phyloP scores from a whole-genome alignment of 2,329 filamentous ascomycete species.

The Ophiosphaerella korrae region DNA sequence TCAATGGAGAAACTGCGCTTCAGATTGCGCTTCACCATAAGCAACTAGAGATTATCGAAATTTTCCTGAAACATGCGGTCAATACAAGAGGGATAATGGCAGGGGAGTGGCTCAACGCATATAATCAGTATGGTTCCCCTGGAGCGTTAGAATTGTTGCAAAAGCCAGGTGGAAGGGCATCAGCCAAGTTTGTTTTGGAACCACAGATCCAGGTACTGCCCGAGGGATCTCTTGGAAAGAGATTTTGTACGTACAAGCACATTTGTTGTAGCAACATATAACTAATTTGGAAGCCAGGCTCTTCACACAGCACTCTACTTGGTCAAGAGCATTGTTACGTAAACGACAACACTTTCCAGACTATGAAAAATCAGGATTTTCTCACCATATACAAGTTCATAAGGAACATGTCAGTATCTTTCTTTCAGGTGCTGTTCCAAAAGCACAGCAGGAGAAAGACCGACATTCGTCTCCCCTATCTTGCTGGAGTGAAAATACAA shows the following conservation, averaged over 20 bases:
- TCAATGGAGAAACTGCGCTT: conserved; percentile 1
- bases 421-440: not conserved
- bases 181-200: not conserved
- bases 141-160: not conserved
- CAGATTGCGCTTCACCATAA: not conserved
- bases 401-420: not conserved
- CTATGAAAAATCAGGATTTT: not conserved
- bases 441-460: not conserved
- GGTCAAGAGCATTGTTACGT: not conserved
- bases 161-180: not conserved
- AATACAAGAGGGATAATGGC: not conserved
- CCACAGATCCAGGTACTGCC: not conserved
- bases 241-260: not conserved
- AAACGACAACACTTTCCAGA: not conserved
- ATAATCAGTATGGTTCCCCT: not conserved
- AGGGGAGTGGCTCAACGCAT: not conserved
- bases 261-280: not conserved
- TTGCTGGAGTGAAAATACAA: not conserved
- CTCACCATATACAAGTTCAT: not conserved
- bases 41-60: not conserved
- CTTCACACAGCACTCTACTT: not conserved
- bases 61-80: not conserved
- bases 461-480: not conserved
- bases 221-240: not conserved
- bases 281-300: not conserved